These are phyloP conservation scores for Podaxis sp. DNA, from an alignment of 768 basidiomycete genomes.

Conservation along the genomic window DNA sequence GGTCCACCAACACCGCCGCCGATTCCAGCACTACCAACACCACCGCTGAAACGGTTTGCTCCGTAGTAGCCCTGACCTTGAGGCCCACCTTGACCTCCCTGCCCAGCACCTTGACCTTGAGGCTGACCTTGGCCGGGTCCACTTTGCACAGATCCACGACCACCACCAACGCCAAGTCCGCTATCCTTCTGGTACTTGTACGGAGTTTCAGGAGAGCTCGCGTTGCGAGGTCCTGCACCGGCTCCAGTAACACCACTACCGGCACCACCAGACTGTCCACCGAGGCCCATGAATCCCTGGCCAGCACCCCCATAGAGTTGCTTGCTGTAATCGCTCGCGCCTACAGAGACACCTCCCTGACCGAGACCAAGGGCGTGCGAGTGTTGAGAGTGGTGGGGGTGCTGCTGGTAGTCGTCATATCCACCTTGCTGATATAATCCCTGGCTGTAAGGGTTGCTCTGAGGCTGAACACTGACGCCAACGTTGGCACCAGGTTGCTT, in stretches of 20 bases:
- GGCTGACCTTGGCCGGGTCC: slow-evolving; percentile 56
- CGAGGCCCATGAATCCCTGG: slow-evolving; percentile 67
- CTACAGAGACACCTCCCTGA: slow-evolving; percentile 38
- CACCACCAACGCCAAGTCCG: slow-evolving; percentile 45
- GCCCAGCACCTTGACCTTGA: slow-evolving; percentile 47
- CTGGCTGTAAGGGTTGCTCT: slow-evolving; percentile 61
- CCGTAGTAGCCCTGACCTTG: slow-evolving; percentile 54
- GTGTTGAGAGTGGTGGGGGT: slow-evolving; percentile 56
- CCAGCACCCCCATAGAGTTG: slow-evolving; percentile 47
- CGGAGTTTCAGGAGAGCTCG: slow-evolving; percentile 66
- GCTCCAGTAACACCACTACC: slow-evolving; percentile 38
- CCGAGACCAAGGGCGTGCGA: slow-evolving; percentile 43
- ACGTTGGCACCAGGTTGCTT: slow-evolving; percentile 63
- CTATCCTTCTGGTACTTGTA: slow-evolving; percentile 78
- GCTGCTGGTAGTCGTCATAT: slow-evolving; percentile 45
- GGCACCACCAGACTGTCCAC: slow-evolving; percentile 40
- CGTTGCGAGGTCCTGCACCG: slow-evolving; percentile 48
- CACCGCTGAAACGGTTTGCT: slow-evolving; percentile 42
- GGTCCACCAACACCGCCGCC: slow-evolving; percentile 40
- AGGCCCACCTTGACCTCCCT: slow-evolving; percentile 46
- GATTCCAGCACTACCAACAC: slow-evolving; percentile 34
- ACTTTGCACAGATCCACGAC: slow-evolving; percentile 42
- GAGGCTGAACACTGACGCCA: slow-evolving; percentile 45
- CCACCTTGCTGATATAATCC: slow-evolving; percentile 61
- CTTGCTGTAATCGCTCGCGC: slow-evolving; percentile 42